phyloP scores from a whole-genome alignment of 768 basidiomycete genomes.

The Calocera cornea region DNA sequence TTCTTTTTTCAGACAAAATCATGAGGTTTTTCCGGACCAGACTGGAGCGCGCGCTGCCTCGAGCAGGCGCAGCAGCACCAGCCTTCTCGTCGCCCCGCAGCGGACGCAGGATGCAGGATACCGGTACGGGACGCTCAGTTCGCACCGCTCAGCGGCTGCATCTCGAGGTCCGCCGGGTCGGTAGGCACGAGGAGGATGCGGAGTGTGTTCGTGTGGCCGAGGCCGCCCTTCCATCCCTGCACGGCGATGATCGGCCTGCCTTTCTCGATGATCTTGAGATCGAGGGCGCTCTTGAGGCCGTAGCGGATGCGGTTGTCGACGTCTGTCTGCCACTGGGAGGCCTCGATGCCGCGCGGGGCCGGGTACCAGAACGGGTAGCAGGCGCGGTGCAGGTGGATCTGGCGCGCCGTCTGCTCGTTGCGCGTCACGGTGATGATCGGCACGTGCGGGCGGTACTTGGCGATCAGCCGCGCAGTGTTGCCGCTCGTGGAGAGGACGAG shows the following conservation, averaged over 20 bases:
- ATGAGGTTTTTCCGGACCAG: neutral
- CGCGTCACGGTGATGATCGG: constrained; percentile 97
- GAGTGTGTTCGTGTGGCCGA: constrained; percentile 88
- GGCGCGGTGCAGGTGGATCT: constrained; percentile 92
- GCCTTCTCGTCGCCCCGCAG: too few species aligned
- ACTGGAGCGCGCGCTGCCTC: too few species aligned
- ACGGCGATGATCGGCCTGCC: constrained; percentile 86
- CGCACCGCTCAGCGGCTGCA: constrained; percentile 42
- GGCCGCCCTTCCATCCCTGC: constrained; percentile 98
- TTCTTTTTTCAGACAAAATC: neutral
- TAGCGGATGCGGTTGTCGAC: constrained; percentile 34
- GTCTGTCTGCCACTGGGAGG: constrained; percentile 94
- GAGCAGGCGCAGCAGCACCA: neutral
- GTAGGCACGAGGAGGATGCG: constrained; percentile 75
- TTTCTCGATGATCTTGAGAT: constrained; percentile 72
- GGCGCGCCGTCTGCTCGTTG: constrained; percentile 87
- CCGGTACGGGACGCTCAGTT: too few species aligned
- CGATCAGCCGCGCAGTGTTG: constrained; percentile 86
- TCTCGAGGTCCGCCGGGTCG: constrained; percentile 60
- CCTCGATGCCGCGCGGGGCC: constrained; percentile 78
- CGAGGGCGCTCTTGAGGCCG: constrained; percentile 71
- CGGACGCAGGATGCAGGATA: too few species aligned
- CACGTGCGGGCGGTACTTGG: constrained; percentile 86
- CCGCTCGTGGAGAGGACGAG: constrained; percentile 94
- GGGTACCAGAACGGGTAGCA: constrained; percentile 96